Evolutionary conservation across 169 alveolate species (phyloP).

Genomic region (Cryptosporidium canis): DNA sequence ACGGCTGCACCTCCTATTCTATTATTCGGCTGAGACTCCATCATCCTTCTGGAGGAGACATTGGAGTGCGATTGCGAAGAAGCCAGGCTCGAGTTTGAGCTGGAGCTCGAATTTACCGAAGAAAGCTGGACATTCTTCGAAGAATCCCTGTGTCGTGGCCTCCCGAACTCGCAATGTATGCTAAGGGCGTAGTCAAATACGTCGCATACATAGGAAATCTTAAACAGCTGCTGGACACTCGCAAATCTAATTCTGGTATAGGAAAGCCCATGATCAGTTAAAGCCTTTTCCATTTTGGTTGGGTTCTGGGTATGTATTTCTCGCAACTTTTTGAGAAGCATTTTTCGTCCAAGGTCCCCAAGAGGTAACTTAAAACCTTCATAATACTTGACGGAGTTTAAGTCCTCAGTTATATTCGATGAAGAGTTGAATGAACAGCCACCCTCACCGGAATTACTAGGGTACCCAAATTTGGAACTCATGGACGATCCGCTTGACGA

Average conservation of each 20-base stretch:
- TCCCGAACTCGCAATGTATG: constrained; percentile 66
- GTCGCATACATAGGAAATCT: constrained; percentile 65
- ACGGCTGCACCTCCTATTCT: background rate
- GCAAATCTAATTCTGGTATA: constrained; percentile 67
- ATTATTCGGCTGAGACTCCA: background rate
- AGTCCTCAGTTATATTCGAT: constrained; percentile 27
- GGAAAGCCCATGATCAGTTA: constrained; percentile 69
- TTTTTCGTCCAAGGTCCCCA: constrained; percentile 65
- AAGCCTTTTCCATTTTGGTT: constrained; percentile 68
- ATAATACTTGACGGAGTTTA: constrained; percentile 55
- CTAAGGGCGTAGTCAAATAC: constrained; percentile 69
- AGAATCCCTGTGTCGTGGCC: constrained; percentile 70
- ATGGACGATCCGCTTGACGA: background rate
- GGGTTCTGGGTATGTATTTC: constrained; percentile 72
- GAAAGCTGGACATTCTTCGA: constrained; percentile 25
- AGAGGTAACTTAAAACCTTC: constrained; percentile 67
- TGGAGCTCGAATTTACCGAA: background rate
- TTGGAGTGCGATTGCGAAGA: constrained; percentile 4
- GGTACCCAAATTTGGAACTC: background rate
- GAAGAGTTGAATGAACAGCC: background rate
- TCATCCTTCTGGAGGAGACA: constrained; percentile 1
- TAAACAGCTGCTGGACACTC: constrained; percentile 61
- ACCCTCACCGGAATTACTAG: background rate
- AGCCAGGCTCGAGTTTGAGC: background rate
- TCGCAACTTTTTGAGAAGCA: constrained; percentile 51